Base-by-base conservation (phyloP, 2,329 filamentous ascomycete genomes). In the Penicillium paneum region DNA sequence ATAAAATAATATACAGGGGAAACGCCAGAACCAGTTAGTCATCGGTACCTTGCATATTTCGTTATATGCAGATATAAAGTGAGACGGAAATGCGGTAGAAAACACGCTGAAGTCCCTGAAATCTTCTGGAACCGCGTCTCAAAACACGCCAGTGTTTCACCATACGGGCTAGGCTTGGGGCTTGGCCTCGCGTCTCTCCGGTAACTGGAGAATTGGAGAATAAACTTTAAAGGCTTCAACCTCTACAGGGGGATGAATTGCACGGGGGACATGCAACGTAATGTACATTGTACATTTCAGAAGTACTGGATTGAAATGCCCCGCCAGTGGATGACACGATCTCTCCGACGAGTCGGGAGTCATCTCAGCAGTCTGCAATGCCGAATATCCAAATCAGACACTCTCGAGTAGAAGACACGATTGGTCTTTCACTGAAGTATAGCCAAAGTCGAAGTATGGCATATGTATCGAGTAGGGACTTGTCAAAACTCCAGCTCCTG, bases 141-240 rank as follows among this genome's bases (percentile, higher is more conserved):
- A 53, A 59, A 65, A 63, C 56, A 50, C 62, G 63, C 63, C 63
- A 56, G 63, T 64, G 63, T 65, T 65, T 65, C 63, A 65, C 49
- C 35, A 34, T 31, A n/a, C 2, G 28, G 47, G 47, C 36, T 34
- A 49, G 47, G 47, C 47, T 34, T 49, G 34, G 46, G 46, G 35
- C 47, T 38, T 44, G 42, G 42, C 32, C 8, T 44, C 36, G 47
- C 46, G 60, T 65, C 60, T 55, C 64, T 65, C 57, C 39, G 61
- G 64, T 58, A 66, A 66, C 64, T 64, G 40, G 31, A 28, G 24
- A 41, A 17, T 41, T 28, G 24, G 24, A 41, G 24, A 28, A 34
- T 45, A 52, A n/a, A 35, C 28, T 31, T 29, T 54, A 24, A 31
- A 36, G 19, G 17, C 21, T 19, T 49, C 8, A 26, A 13, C 21